Base-by-base conservation (phyloP, 2,329 filamentous ascomycete genomes). In the Colletotrichum sansevieriae region DNA sequence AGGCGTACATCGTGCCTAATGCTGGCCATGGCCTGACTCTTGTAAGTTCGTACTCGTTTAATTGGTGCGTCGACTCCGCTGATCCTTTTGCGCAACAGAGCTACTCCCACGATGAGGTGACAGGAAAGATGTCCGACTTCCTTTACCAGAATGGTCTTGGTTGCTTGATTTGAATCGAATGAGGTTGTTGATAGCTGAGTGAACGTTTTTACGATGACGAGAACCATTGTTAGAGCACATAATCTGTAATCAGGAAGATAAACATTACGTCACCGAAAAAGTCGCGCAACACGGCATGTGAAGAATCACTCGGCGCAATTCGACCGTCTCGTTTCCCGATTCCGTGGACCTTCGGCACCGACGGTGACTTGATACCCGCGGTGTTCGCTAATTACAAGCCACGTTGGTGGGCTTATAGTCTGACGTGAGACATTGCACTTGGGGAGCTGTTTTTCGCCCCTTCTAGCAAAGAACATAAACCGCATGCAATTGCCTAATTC, bases 11-110 rank as follows among this genome's bases (percentile, higher is more conserved):
- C 18, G 83, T 91, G 1, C 82, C 83, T 0, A 79, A 81, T 3
- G 84, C 86, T 39, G 80, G 85, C 0, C 85, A 88, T 58, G 84
- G 80, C 0, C 73, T 90, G 20, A 88, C 86, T 72, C 74, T 85
- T n/a, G 79, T 76, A 33, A 69, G 70, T 69, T n/a, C 37, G n/a
- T 22, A 20, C 4, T 1, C 12, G 11, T 44, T 15, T 4, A 10
- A 5, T 8, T n/a, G 12, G 22, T 3, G 37, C 11, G 6, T 43
- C 39, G 12, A 29, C 29, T 29, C 6, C 12, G 41, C 18, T 47
- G 13, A 37, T 35, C 43, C 58, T 58, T 56, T 29, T 29, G 6
- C 9, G 29, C 64, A 54, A 35, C 41, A 70, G 67, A 57, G 74
- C 9, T 81, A 81, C 65, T 76, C 80, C 0, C 75, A 77, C 22